Base-by-base conservation (phyloP, 495 filamentous ascomycete species). In the Choiromyces venosus region DNA sequence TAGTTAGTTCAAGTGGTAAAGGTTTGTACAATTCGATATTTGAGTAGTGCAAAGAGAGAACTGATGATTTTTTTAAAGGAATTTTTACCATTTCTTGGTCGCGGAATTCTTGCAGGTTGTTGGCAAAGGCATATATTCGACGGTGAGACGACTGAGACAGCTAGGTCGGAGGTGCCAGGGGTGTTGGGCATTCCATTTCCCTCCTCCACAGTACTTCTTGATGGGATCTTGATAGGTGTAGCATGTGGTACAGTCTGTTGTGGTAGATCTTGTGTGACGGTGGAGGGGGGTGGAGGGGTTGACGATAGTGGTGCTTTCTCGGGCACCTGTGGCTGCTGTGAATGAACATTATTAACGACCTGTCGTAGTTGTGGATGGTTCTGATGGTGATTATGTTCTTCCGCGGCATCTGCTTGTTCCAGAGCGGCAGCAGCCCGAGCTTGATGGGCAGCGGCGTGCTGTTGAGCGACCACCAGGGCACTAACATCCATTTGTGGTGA, bases 61-160 rank as follows among this genome's bases (percentile, higher is more conserved):
- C 33, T 65, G 66, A 44, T 65, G 64, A 74, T 69, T 61, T 46
- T 37, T 46, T 65, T 42, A 68, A 33, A 74, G 68, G 78, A 79
- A 75, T 66, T 88, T 92, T 83, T 87, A 98, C 95, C 93, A 86
- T 99, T 99, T 80, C 95, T 89, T 70, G 95, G 95, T 78, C 95
- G 85, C 37, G 95, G 95, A 68, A 98, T 93, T 83, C 97, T 97
- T 7, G 93, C 92, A 76, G 93, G 92, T 36, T 93, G 92, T 76
- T 96, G 92, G 83, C 95, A 99, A 78, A 97, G 88, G 85, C 95
- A 99, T 72, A 97, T 88, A 69, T 87, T 87, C 29, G 75, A 68
- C 12, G 77, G 74, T 75, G 71, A 69, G 67, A 77, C 80, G 68
- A 66, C 73, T 67, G 72, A 82, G 21, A 79, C 39, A 35, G 73